These are phyloP conservation scores for Metschnikowia arizonensis DNA, from an alignment of 805 yeast genomes.

Conservation along the genomic window DNA sequence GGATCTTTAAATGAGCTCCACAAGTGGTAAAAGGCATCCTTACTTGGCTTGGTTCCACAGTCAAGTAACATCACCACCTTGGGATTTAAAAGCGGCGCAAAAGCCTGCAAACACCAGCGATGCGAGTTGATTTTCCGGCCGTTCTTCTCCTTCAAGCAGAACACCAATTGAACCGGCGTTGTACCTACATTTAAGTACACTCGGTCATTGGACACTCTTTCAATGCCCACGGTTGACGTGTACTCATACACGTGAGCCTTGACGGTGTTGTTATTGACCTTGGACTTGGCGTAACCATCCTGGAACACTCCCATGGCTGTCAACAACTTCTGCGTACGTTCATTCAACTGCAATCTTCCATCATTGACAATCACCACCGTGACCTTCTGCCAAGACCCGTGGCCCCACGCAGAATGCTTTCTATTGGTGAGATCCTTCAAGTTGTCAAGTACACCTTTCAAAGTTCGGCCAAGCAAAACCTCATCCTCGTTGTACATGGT, in stretches of 20 bases:
- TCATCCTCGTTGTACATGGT: slow-evolving; percentile 81
- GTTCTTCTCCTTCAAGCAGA: slow-evolving; percentile 59
- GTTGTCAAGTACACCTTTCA: slow-evolving; percentile 62
- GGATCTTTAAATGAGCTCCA: slow-evolving; percentile 59
- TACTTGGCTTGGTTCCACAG: slow-evolving; percentile 63
- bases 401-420: slow-evolving; percentile 45
- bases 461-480: slow-evolving; percentile 53
- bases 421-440: slow-evolving; percentile 53
- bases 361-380: slow-evolving; percentile 62
- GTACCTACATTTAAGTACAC: slow-evolving; percentile 66
- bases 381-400: slow-evolving; percentile 54
- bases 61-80: slow-evolving; percentile 54
- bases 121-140: slow-evolving; percentile 65
- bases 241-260: slow-evolving; percentile 65
- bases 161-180: slow-evolving; percentile 59
- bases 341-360: slow-evolving; percentile 63
- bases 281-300: slow-evolving; percentile 59
- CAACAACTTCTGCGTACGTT: slow-evolving; percentile 56
- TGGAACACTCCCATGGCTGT: slow-evolving; percentile 66
- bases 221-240: slow-evolving; percentile 56
- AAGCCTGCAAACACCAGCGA: slow-evolving; percentile 66
- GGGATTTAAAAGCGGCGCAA: slow-evolving; percentile 55
- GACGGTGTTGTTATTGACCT: slow-evolving; percentile 55
- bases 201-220: slow-evolving; percentile 52
- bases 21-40: slow-evolving; percentile 51